These are phyloP conservation scores for Phytopythium oedochilum DNA, from an alignment of 352 stramenopile genomes.

Conservation along the genomic window DNA sequence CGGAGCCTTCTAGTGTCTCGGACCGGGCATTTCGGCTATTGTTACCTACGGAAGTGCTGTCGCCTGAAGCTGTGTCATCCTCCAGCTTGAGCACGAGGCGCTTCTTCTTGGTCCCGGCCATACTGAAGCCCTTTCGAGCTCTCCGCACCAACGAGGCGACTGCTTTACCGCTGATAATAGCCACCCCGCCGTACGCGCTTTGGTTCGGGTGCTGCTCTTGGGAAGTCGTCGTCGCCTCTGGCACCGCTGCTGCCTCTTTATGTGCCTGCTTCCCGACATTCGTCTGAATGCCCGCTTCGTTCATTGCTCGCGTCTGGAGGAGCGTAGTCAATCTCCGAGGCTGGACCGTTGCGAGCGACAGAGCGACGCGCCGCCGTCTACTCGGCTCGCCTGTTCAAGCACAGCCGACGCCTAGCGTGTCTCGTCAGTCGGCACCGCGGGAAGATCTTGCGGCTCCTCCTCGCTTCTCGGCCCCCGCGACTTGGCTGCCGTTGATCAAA, in stretches of 20 bases:
- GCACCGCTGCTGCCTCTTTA: too few species aligned
- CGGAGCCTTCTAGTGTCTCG: background rate
- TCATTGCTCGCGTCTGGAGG: background rate
- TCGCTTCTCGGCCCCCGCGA: background rate
- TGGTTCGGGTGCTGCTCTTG: background rate
- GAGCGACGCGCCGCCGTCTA: conserved; percentile 7
- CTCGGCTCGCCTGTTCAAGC: conserved; percentile 5
- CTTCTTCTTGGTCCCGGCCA: conserved; percentile 12
- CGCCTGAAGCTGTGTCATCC: background rate
- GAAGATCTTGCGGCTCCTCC: background rate
- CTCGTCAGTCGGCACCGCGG: background rate
- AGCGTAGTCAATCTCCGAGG: background rate
- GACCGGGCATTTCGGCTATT: background rate
- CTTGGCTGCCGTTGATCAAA: background rate
- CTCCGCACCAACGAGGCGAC: conserved; percentile 2
- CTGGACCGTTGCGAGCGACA: background rate
- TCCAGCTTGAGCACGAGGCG: background rate
- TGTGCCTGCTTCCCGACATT: background rate
- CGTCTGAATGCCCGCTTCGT: background rate
- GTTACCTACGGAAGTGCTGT: background rate
- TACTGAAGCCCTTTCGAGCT: background rate
- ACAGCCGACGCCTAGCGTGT: background rate
- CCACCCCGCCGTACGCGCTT: background rate
- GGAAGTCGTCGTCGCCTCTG: background rate
- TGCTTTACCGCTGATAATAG: background rate